These are phyloP conservation scores for Gnomoniopsis sp. DNA, from an alignment of 2,329 filamentous ascomycete species.

Conservation along the genomic window DNA sequence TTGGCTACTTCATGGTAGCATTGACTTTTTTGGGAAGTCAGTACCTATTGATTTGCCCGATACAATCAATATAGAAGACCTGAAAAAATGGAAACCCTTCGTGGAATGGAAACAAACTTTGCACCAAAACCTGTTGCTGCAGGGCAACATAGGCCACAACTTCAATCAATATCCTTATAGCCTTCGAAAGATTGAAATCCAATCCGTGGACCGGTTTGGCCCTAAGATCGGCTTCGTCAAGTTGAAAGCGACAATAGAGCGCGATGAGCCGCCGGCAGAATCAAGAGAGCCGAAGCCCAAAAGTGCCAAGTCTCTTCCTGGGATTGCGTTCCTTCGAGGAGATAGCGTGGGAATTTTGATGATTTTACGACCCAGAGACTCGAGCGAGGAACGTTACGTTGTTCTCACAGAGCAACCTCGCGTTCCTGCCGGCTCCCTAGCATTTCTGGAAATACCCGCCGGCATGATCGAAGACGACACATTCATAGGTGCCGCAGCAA, in stretches of 20 bases:
- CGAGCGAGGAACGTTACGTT: slow-evolving; percentile 48
- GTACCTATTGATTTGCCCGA: background rate
- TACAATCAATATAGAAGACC: background rate
- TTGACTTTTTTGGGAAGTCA: background rate
- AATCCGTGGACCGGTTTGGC: slow-evolving; percentile 54
- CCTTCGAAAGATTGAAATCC: slow-evolving; percentile 47
- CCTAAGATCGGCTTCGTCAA: slow-evolving; percentile 54
- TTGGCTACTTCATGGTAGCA: background rate
- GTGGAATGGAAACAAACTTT: slow-evolving; percentile 49
- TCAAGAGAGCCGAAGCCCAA: background rate
- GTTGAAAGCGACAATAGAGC: slow-evolving; percentile 40
- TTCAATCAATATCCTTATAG: slow-evolving; percentile 53
- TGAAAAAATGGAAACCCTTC: background rate
- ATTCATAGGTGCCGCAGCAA: slow-evolving; percentile 56
- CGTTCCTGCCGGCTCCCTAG: slow-evolving; percentile 49
- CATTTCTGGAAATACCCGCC: slow-evolving; percentile 57
- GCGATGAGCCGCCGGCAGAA: background rate
- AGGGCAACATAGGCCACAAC: slow-evolving; percentile 41
- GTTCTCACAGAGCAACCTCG: slow-evolving; percentile 59
- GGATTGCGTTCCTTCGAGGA: slow-evolving; percentile 54
- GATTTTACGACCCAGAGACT: slow-evolving; percentile 51
- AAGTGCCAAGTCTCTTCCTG: slow-evolving; percentile 38
- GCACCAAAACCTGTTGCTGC: slow-evolving; percentile 42
- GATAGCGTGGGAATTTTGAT: slow-evolving; percentile 60
- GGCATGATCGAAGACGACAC: slow-evolving; percentile 60